A percentile compares a stretch with the other conserved stretches of the same genome.
Conservation (phyloP, 306 rosid genomes). For the Fragaria vesca region DNA sequence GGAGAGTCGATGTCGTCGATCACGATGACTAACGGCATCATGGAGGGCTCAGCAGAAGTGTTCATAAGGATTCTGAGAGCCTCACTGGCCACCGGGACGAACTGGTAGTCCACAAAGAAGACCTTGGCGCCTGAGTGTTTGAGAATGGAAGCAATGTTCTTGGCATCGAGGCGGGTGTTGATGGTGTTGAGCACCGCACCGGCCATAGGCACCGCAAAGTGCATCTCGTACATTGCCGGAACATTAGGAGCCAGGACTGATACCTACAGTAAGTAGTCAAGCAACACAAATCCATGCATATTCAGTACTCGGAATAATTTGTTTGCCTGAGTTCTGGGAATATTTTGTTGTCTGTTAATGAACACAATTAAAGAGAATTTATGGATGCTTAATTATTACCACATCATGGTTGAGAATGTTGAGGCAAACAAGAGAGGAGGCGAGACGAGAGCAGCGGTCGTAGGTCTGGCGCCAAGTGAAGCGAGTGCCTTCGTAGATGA, state of each 20-base stretch:
- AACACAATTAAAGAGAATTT: not conserved
- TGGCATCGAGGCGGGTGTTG: constrained; percentile 70
- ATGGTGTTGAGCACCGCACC: constrained; percentile 79
- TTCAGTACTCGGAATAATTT: not conserved
- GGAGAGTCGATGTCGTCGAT: constrained; percentile 81
- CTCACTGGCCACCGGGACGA: constrained; percentile 43
- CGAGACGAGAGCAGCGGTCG: constrained; percentile 75
- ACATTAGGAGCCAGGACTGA: constrained; percentile 87
- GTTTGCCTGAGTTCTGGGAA: not conserved
- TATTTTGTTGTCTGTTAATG: not conserved
- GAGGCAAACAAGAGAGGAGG: constrained; percentile 73
- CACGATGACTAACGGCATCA: constrained; percentile 62
- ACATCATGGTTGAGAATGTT: constrained; percentile 51
- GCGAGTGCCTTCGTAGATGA: constrained; percentile 52
- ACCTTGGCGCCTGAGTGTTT: constrained; percentile 70
- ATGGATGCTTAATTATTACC: constrained; percentile 38
- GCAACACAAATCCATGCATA: not conserved
- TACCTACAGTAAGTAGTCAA: constrained; percentile 37
- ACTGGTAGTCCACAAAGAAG: constrained; percentile 76
- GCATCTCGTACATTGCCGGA: constrained; percentile 98
- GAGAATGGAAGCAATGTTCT: constrained; percentile 72
- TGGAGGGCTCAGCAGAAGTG: not conserved
- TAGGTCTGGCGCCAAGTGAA: constrained; percentile 84
- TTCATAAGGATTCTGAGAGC: constrained; percentile 48
- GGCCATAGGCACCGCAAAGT: constrained; percentile 94